These are phyloP conservation scores for Trametes punicea DNA, from an alignment of 768 basidiomycete species.

Conservation along the genomic window DNA sequence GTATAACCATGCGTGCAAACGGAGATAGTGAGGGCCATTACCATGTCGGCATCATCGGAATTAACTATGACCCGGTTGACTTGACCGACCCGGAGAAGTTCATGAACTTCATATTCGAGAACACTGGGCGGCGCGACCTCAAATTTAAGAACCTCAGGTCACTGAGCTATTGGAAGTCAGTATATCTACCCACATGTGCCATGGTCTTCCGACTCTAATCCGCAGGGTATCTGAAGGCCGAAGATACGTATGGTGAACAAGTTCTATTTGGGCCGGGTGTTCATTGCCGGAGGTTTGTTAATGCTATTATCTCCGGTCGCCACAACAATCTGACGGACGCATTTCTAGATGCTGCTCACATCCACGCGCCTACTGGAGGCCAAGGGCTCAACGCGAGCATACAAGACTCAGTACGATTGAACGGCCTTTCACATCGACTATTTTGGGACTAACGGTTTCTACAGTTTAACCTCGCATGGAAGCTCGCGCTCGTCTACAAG, in stretches of 20 bases:
- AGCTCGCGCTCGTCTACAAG: slow-evolving; percentile 30
- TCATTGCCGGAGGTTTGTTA: slow-evolving; percentile 41
- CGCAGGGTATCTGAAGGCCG: slow-evolving; percentile 30
- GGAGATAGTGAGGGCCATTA: not conserved
- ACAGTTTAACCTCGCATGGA: slow-evolving; percentile 32
- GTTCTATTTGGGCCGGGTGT: slow-evolving; percentile 42
- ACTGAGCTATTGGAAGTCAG: slow-evolving; percentile 29
- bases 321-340: not conserved
- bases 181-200: not conserved
- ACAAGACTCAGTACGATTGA: slow-evolving; percentile 29
- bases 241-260: slow-evolving; percentile 47
- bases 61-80: slow-evolving; percentile 14
- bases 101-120: slow-evolving; percentile 27
- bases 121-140: slow-evolving; percentile 30
- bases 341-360: slow-evolving; percentile 33
- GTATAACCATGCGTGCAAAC: slow-evolving; percentile 18
- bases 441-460: no score
- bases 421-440: no score
- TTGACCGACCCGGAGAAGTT: slow-evolving; percentile 29
- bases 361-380: slow-evolving; percentile 42
- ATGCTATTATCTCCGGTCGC: not conserved
- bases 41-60: slow-evolving; percentile 2
- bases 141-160: slow-evolving; percentile 26
- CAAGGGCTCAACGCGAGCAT: slow-evolving; percentile 34
- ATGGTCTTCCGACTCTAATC: not conserved